Percentiles rank a stretch among this genome's conserved stretches.
These are phyloP conservation scores for Usnea hakonensis DNA, from an alignment of 495 filamentous ascomycete genomes.

Conservation along the genomic window DNA sequence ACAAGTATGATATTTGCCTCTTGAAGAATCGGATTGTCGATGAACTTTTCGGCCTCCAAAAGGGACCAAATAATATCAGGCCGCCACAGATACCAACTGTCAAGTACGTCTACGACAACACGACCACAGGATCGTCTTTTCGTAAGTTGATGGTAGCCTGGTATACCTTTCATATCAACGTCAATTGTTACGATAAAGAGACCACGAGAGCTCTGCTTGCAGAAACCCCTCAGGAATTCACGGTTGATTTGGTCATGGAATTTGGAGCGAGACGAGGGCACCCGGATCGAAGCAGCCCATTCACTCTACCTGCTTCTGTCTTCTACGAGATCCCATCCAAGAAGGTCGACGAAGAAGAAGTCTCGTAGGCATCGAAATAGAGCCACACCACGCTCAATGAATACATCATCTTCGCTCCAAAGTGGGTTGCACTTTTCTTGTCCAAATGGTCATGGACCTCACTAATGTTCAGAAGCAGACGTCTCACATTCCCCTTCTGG, in stretches of 20 bases:
- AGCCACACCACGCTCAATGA: neutral
- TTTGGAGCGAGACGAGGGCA: neutral
- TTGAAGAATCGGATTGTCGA: conserved; percentile 6
- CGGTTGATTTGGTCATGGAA: neutral
- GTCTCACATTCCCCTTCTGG: neutral
- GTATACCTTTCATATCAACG: neutral
- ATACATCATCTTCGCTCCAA: neutral
- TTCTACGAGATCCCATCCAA: neutral
- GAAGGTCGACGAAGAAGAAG: neutral
- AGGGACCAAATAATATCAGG: neutral
- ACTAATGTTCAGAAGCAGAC: neutral
- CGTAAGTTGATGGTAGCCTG: conserved; percentile 1
- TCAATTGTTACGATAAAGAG: neutral
- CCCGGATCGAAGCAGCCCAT: neutral
- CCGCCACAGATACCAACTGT: neutral
- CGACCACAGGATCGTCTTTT: neutral
- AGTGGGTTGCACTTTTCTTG: neutral
- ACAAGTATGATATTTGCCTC: neutral
- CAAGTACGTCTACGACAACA: neutral
- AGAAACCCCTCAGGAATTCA: neutral
- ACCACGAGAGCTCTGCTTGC: neutral
- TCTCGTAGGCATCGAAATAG: neutral
- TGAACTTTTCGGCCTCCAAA: neutral
- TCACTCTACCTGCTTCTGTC: neutral
- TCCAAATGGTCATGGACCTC: neutral